phyloP scores from a whole-genome alignment of 208 protist genomes.

The Wallacemonas sp. region DNA sequence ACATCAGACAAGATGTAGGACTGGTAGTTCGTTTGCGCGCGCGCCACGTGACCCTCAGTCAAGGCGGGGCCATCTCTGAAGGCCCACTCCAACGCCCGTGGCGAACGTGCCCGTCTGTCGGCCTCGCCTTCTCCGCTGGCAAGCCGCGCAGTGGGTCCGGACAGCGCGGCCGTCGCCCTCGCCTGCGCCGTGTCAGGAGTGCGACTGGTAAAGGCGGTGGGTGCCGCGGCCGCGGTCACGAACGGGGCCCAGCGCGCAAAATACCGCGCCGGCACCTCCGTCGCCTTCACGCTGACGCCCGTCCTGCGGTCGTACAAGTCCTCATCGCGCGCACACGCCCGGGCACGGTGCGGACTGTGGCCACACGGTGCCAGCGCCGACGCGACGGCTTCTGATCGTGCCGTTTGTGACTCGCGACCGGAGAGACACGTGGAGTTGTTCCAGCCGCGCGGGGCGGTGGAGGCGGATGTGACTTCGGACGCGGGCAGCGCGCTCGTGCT shows the following conservation, averaged over 20 bases:
- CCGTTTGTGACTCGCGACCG: not conserved
- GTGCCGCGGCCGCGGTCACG: not conserved
- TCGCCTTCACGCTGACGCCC: slow-evolving; percentile 22
- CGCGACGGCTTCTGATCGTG: not conserved
- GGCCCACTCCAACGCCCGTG: not conserved
- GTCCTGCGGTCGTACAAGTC: slow-evolving; percentile 25
- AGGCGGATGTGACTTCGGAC: slow-evolving; percentile 18
- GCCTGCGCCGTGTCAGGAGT: not conserved
- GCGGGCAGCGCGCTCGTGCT: not conserved
- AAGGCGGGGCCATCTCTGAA: not conserved
- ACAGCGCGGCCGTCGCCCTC: not conserved
- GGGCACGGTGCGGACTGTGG: not conserved
- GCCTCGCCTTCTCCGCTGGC: not conserved
- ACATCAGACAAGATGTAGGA: too few species aligned
- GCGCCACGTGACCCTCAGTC: too few species aligned
- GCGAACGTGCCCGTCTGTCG: not conserved
- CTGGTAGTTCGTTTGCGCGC: too few species aligned
- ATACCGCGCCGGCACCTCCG: slow-evolving; percentile 25
- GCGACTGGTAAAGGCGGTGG: not conserved
- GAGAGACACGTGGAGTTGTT: slow-evolving; percentile 1
- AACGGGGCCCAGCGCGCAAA: slow-evolving; percentile 1
- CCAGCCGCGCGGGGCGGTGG: not conserved
- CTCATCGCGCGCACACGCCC: not conserved
- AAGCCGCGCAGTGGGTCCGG: not conserved
- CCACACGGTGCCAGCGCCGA: not conserved